These are phyloP conservation scores for Sporisorium exsertum DNA, from an alignment of 1,284 basidiomycete species.

Conservation along the genomic window DNA sequence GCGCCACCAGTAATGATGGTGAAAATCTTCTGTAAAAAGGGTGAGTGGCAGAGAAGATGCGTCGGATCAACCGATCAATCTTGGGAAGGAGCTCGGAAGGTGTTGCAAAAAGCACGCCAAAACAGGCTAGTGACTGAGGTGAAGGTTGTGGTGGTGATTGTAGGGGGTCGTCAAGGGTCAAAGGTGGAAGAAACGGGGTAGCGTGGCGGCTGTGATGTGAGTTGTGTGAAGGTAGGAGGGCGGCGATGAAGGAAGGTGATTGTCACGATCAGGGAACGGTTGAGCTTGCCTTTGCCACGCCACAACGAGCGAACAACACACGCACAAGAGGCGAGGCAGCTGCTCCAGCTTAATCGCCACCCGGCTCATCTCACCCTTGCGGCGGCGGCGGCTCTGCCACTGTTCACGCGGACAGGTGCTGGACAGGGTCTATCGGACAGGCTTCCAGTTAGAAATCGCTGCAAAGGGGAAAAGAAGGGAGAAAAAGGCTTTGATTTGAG, in stretches of 20 bases:
- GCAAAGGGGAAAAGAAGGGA: not conserved
- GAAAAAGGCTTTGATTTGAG: not conserved
- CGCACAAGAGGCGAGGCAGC: not conserved
- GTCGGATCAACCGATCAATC: not conserved
- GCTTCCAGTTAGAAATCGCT: not conserved
- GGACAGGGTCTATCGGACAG: not conserved
- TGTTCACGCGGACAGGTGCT: conserved; percentile 5
- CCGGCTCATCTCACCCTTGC: not conserved
- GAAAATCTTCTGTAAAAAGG: not conserved
- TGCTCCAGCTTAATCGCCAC: not conserved
- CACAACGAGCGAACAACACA: not conserved
- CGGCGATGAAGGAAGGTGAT: not conserved
- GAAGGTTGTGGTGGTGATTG: conserved; percentile 9
- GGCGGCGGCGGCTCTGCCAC: not conserved
- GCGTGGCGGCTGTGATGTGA: not conserved
- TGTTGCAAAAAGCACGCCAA: not conserved
- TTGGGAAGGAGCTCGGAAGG: not conserved
- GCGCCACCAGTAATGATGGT: not conserved
- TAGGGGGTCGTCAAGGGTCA: conserved; percentile 13
- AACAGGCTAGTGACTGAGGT: not conserved
- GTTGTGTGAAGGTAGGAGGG: not conserved
- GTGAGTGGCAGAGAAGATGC: not conserved
- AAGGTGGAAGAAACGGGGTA: not conserved
- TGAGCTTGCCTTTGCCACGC: not conserved
- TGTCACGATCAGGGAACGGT: not conserved